Evolutionary conservation across 345 rosid genomes (phyloP).

Genomic region (Mercurialis annua): DNA sequence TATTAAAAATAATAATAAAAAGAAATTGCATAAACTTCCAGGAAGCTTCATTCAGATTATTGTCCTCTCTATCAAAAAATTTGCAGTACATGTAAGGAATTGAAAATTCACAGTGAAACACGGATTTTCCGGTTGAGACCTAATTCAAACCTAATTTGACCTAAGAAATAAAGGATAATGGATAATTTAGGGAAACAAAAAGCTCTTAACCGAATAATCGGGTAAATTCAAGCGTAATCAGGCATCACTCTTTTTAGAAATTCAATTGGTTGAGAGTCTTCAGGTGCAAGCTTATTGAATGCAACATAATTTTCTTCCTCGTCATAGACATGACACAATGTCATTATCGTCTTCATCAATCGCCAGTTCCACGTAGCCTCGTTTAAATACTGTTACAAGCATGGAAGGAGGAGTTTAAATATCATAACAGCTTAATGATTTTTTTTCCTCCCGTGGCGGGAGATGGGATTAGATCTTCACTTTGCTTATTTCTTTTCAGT

Average conservation of each 20-base stretch:
- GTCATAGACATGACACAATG: conserved; percentile 74
- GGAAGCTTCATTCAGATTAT: conserved; percentile 27
- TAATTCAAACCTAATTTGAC: conserved; percentile 26
- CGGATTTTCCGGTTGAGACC: too few relatives aligned
- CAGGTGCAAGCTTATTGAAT: conserved; percentile 65
- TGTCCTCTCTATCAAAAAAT: conserved; percentile 2
- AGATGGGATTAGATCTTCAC: background rate
- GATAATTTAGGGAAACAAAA: conserved; percentile 22
- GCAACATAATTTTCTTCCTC: conserved; percentile 62
- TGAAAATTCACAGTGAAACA: too few relatives aligned
- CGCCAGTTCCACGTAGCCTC: conserved; percentile 93
- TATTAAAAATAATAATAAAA: conserved; percentile 4
- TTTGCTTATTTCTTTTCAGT: background rate
- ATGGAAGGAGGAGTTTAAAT: background rate
- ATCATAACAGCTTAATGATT: background rate
- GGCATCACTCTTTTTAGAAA: conserved; percentile 81
- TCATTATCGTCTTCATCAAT: conserved; percentile 89
- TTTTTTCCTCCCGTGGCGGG: background rate
- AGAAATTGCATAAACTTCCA: conserved; percentile 11
- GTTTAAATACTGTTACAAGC: conserved; percentile 64
- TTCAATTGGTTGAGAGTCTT: conserved; percentile 63
- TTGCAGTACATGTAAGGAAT: conserved; percentile 3
- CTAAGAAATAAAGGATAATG: conserved; percentile 13
- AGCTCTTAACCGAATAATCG: background rate
- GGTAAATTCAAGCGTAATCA: conserved; percentile 44